phyloP scores from a whole-genome alignment of 164 flowering plant genomes.

The Aristolochia contorta region DNA sequence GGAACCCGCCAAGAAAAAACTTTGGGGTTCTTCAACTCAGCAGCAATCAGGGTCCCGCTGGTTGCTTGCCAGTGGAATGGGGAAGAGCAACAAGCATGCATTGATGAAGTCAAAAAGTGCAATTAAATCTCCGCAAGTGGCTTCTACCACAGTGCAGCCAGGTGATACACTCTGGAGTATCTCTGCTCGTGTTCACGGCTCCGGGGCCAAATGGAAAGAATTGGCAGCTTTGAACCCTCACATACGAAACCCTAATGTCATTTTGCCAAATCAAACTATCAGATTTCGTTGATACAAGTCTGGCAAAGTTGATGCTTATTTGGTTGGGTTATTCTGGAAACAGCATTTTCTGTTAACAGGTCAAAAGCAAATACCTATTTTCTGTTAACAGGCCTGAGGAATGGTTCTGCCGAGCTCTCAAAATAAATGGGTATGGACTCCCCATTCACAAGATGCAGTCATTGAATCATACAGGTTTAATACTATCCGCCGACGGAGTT shows the following conservation, averaged over 20 bases:
- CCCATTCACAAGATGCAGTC: no score
- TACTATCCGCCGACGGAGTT: no score
- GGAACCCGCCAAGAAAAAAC: constrained; percentile 28
- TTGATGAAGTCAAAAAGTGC: constrained; percentile 46
- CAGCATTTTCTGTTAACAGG: no score
- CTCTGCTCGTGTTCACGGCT: constrained; percentile 62
- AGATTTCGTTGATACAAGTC: constrained; percentile 27
- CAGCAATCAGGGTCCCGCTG: constrained; percentile 90
- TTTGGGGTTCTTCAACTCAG: constrained; percentile 44
- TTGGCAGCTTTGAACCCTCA: constrained; percentile 55
- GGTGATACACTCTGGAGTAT: constrained; percentile 81
- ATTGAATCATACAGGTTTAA: no score
- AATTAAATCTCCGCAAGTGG: constrained; percentile 20
- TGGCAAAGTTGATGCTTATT: no score
- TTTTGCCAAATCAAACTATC: constrained; percentile 48
- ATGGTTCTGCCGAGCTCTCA: no score
- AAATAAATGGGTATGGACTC: no score
- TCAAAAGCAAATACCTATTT: no score
- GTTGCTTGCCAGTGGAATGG: constrained; percentile 83
- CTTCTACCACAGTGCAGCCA: constrained; percentile 28
- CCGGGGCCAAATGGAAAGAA: constrained; percentile 59
- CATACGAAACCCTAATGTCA: constrained; percentile 62
- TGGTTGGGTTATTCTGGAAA: no score
- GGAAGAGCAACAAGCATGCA: constrained; percentile 51
- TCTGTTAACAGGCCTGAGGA: no score